phyloP scores from a whole-genome alignment of 441 rosid species.

The Bocquillonia castaneifolia region DNA sequence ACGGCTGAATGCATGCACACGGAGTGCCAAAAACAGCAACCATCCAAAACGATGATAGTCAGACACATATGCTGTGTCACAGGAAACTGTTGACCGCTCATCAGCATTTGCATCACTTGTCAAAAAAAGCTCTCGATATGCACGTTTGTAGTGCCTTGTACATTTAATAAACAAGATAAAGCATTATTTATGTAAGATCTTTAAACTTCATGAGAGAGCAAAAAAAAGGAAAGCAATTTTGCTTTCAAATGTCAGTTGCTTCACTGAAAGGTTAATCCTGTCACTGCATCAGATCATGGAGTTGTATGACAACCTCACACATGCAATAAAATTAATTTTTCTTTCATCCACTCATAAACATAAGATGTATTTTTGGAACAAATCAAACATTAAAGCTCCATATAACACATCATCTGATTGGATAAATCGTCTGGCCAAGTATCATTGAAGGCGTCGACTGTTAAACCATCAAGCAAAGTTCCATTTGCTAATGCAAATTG shows the following conservation, averaged over 20 bases:
- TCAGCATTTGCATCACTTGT: slow-evolving; percentile 44
- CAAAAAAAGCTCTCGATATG: slow-evolving; percentile 66
- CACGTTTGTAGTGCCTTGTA: slow-evolving; percentile 73
- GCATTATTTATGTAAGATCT: not conserved
- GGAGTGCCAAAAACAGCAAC: slow-evolving; percentile 88
- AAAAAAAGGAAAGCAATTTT: not conserved
- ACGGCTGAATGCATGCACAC: slow-evolving; percentile 72
- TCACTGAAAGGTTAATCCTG: not conserved
- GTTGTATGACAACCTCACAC: not conserved
- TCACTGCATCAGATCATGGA: not conserved
- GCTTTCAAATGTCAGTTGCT: not conserved
- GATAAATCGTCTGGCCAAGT: not conserved
- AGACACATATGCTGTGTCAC: slow-evolving; percentile 34
- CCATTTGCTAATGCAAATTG: not conserved
- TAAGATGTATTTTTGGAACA: not conserved
- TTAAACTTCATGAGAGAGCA: not conserved
- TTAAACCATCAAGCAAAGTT: not conserved
- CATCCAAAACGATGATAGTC: slow-evolving; percentile 89
- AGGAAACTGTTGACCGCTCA: slow-evolving; percentile 35
- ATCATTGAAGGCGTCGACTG: not conserved
- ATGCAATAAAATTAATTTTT: not conserved
- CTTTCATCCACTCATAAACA: too few species aligned
- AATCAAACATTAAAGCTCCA: not conserved
- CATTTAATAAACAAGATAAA: slow-evolving; percentile 28
- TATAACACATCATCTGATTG: not conserved